A percentile compares a stretch with the other conserved stretches of the same genome.
These are phyloP conservation scores for Saturnispora bothae DNA, from an alignment of 805 yeast species.

Conservation along the genomic window DNA sequence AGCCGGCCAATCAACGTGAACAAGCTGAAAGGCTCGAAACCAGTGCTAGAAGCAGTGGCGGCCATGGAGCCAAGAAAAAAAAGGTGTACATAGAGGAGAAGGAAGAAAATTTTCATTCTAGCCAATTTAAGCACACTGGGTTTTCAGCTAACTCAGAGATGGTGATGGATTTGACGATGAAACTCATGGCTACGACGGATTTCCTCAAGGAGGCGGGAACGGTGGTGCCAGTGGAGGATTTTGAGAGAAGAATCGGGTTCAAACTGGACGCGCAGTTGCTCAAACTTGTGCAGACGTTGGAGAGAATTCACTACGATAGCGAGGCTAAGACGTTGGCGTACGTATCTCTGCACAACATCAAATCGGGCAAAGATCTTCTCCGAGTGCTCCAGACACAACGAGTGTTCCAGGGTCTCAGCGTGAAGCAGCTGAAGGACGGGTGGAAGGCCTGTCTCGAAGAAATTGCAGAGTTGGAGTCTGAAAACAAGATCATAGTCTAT, in stretches of 20 bases:
- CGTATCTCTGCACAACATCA: slow-evolving; percentile 80
- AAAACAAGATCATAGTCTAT: slow-evolving; percentile 68
- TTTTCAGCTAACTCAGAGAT: too few relatives aligned
- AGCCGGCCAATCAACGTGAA: too few relatives aligned
- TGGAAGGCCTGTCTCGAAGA: slow-evolving; percentile 87
- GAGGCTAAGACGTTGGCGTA: slow-evolving; percentile 64
- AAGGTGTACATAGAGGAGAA: neutral
- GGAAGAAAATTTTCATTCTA: too few relatives aligned
- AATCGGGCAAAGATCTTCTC: slow-evolving; percentile 67
- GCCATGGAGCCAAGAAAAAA: neutral
- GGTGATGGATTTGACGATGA: slow-evolving; percentile 43
- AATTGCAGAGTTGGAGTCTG: slow-evolving; percentile 66
- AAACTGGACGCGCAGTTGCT: slow-evolving; percentile 54
- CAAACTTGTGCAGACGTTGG: slow-evolving; percentile 63
- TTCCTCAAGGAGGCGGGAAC: slow-evolving; percentile 54
- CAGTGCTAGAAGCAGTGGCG: neutral
- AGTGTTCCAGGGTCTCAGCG: slow-evolving; percentile 79
- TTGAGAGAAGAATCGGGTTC: slow-evolving; percentile 56
- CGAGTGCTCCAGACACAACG: slow-evolving; percentile 67
- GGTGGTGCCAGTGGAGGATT: slow-evolving; percentile 56
- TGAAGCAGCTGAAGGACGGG: slow-evolving; percentile 72
- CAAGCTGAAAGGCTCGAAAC: too few relatives aligned
- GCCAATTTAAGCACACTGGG: too few relatives aligned
- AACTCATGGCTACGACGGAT: slow-evolving; percentile 84
- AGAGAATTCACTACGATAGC: slow-evolving; percentile 62